Base-by-base conservation (phyloP, 768 basidiomycete genomes). In the Pisolithus tinctorius region DNA sequence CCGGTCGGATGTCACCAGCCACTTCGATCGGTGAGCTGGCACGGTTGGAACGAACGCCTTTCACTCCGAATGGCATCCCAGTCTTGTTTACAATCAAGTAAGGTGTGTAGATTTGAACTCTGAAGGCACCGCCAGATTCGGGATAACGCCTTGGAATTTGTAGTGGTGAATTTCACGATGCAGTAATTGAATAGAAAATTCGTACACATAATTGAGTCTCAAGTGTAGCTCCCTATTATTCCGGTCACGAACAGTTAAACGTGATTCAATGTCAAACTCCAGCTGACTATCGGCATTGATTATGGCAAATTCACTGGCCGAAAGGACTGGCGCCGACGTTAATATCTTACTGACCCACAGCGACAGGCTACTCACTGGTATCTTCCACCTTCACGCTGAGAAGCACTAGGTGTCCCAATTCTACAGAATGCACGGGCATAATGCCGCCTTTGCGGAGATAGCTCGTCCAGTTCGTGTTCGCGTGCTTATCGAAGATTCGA, bases 361-460 rank as follows among this genome's bases (percentile, higher is more conserved):
- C 34, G 30, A 20, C 16, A 25, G 11, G 42, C 9, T 43, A 50
- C 29, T 59, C 58, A 93, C 95, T 83, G 45, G 92, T 88, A 58
- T 98, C 95, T 69, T 98, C 87, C 1, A 96, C 75, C 49, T 85
- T 76, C n/a, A 97, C 77, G 58, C 91, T 98, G 40, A 98, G 76
- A 13, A 98, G 71, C 25, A 98, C 79, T 50, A 98, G 75, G 67
- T 99, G 96, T 5, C 79, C 78, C 3, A 98, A 74, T 62, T 98
- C 93, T 26, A 96, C 90, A 2, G 92, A 93, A 63, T 98, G 96
- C 16, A 98, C 86, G 3, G 96, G 96, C 83, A 95, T 95, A 38
- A 93, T 75, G 6, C 94, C 95, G 27, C 96, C 95, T 61, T 89
- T 83, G 42, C 94, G 80, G 14, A 98, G 74, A 70, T 92, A 99